These are phyloP conservation scores for Claviceps digitariae DNA, from an alignment of 2,329 filamentous ascomycete genomes.

Conservation along the genomic window DNA sequence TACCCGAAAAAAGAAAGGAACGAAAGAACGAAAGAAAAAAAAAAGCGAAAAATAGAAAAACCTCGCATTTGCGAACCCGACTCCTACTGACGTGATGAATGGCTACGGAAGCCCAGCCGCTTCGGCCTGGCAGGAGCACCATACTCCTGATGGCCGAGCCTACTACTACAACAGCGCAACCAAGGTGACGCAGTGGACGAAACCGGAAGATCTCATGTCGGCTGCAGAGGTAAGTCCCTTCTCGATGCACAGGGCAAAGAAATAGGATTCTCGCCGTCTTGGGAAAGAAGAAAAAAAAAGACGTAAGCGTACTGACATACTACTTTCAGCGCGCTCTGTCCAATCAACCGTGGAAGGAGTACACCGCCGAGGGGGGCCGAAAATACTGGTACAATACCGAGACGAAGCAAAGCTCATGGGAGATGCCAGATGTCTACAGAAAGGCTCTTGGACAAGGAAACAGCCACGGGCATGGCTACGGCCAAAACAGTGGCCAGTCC, in stretches of 20 bases:
- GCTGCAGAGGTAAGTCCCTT: constrained; percentile 53
- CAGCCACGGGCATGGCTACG: constrained; percentile 20
- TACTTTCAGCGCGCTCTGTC: constrained; percentile 55
- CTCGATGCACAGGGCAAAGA: neutral
- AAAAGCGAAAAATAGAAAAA: too few species aligned
- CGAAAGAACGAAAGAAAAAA: neutral
- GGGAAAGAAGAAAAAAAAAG: too few species aligned
- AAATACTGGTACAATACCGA: constrained; percentile 95
- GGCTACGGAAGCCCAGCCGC: constrained; percentile 36
- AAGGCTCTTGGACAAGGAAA: constrained; percentile 43
- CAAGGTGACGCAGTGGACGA: constrained; percentile 86
- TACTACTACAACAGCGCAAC: constrained; percentile 88
- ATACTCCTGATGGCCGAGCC: constrained; percentile 64
- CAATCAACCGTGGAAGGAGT: constrained; percentile 85
- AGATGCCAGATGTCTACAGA: constrained; percentile 77
- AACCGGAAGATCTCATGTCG: constrained; percentile 80
- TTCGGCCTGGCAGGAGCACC: constrained; percentile 65
- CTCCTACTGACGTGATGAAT: constrained; percentile 36
- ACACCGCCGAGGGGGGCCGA: constrained; percentile 70
- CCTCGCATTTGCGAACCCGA: neutral
- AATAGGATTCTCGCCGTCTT: neutral
- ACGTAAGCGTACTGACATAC: neutral
- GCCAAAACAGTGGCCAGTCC: constrained; percentile 26
- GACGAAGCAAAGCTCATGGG: constrained; percentile 87
- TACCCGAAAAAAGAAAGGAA: neutral